Base-by-base conservation (phyloP, 2,329 filamentous ascomycete genomes). In the Scedosporium apiospermum region DNA sequence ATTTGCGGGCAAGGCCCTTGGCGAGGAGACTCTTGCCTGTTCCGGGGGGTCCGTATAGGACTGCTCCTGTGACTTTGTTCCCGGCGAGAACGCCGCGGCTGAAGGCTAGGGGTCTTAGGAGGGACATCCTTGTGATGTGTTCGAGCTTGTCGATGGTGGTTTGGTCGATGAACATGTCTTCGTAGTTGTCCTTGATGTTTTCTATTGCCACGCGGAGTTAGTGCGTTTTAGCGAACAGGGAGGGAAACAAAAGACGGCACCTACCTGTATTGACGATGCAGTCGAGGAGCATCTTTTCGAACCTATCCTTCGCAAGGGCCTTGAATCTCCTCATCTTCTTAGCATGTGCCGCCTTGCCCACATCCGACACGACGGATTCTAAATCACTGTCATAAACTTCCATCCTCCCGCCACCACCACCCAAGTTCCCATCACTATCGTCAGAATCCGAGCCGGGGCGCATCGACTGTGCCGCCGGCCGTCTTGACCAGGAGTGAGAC, bases 11-110 rank as follows among this genome's bases (percentile, higher is more conserved):
- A 6, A 95, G 99, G 14, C 95, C 95, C 79, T 98, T 99, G 66
- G 95, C 95, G 57, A 99, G 84, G 65, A 99, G 79, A 2, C 95
- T 99, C 80, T 99, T 99, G 86, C 95, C 95, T 58, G 95, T 99
- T 81, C 95, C 95, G 2, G 95, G 95, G 61, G 95, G 95, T 18
- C 95, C 95, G 65, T 93, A 96, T 27, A 99, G 83, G 72, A 99
- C 96, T 59, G 95, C 95, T 71, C 95, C 95, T 66, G 63, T 66
- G 51, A 70, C 57, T 21, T 42, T 27, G 18, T 64, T 64, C 14
- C 53, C 41, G 1, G 41, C n/a, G n/a, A 70, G 66, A 12, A 69
- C 61, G 23, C 68, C 68, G 42, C 65, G 62, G 18, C 23, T 53
- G 59, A 68, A 68, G 10, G 63, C 66, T 41, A 61, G 51, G 44